A percentile compares a stretch with the other conserved stretches of the same genome.
These are phyloP conservation scores for Alternaria triticina DNA, from an alignment of 2,329 filamentous ascomycete genomes.

Conservation along the genomic window DNA sequence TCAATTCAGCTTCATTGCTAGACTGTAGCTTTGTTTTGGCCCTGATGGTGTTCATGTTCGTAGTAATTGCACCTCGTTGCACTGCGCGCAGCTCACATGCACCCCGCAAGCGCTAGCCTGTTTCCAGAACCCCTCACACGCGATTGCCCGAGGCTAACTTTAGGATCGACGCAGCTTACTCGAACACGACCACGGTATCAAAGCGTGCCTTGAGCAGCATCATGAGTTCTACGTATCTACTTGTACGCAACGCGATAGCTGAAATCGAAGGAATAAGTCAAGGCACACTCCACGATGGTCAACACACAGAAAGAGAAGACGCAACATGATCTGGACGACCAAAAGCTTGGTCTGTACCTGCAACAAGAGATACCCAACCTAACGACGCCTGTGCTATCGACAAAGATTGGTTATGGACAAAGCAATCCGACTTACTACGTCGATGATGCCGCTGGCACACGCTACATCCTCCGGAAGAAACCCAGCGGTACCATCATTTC, in stretches of 20 bases:
- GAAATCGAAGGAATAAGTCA: background rate
- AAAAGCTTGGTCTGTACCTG: conserved; percentile 38
- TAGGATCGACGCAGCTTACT: conserved; percentile 20
- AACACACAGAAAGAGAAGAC: conserved; percentile 19
- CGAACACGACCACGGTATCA: background rate
- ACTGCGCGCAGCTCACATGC: background rate
- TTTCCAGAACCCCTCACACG: background rate
- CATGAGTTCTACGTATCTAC: background rate
- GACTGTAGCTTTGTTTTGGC: background rate
- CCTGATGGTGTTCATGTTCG: background rate
- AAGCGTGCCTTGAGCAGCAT: background rate
- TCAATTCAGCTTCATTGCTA: conserved; percentile 5
- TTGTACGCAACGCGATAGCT: background rate
- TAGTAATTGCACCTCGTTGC: background rate
- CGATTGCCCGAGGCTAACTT: conserved; percentile 30
- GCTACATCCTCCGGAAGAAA: conserved; percentile 93
- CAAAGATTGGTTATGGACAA: conserved; percentile 92
- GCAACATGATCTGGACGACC: conserved; percentile 40
- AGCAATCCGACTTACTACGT: conserved; percentile 96
- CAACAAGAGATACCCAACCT: conserved; percentile 32
- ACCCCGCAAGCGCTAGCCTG: conserved; percentile 20
- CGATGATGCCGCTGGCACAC: conserved; percentile 66
- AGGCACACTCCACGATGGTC: conserved; percentile 10
- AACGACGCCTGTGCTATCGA: conserved; percentile 35
- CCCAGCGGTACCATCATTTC: conserved; percentile 89